Evolutionary conservation across 2,329 filamentous ascomycete species (phyloP).

Genomic region (Exophiala dermatitidis): DNA sequence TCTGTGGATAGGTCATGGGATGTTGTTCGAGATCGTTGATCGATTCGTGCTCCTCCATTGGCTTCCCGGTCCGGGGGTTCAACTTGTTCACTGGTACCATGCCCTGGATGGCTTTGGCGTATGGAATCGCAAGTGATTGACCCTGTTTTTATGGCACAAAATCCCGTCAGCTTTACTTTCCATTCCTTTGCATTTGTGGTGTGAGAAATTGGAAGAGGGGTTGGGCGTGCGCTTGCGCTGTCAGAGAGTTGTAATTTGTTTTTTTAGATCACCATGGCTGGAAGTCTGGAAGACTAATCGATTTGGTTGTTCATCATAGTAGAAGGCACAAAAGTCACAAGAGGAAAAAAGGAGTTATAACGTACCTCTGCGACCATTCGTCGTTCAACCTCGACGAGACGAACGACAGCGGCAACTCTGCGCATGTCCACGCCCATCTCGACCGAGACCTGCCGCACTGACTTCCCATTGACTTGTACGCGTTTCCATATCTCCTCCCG

Average conservation of each 20-base stretch:
- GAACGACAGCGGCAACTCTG: slow-evolving; percentile 75
- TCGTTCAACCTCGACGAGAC: slow-evolving; percentile 80
- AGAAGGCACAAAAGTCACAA: neutral
- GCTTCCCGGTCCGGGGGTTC: slow-evolving; percentile 33
- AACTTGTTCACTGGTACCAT: slow-evolving; percentile 71
- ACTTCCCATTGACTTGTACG: slow-evolving; percentile 58
- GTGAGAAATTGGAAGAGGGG: slow-evolving; percentile 1
- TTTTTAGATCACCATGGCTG: slow-evolving; percentile 65
- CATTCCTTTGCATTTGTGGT: neutral
- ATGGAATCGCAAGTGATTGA: slow-evolving; percentile 68
- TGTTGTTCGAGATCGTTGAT: slow-evolving; percentile 60
- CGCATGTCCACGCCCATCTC: slow-evolving; percentile 73
- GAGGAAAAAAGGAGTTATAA: slow-evolving; percentile 19
- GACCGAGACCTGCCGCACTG: slow-evolving; percentile 69
- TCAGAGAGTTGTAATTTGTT: slow-evolving; percentile 72
- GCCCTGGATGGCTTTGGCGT: slow-evolving; percentile 63
- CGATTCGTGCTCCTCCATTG: slow-evolving; percentile 46
- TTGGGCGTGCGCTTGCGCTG: neutral
- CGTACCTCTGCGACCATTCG: slow-evolving; percentile 69
- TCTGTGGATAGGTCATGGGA: slow-evolving; percentile 46
- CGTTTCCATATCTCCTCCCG: slow-evolving; percentile 66
- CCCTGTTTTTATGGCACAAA: slow-evolving; percentile 46
- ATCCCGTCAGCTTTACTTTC: neutral
- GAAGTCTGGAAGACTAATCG: slow-evolving; percentile 99
- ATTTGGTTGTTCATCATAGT: slow-evolving; percentile 64